A percentile compares a stretch with the other conserved stretches of the same genome.
Conservation (phyloP, 805 yeast genomes). For the Cyberlindnera euphorbiiphila region DNA sequence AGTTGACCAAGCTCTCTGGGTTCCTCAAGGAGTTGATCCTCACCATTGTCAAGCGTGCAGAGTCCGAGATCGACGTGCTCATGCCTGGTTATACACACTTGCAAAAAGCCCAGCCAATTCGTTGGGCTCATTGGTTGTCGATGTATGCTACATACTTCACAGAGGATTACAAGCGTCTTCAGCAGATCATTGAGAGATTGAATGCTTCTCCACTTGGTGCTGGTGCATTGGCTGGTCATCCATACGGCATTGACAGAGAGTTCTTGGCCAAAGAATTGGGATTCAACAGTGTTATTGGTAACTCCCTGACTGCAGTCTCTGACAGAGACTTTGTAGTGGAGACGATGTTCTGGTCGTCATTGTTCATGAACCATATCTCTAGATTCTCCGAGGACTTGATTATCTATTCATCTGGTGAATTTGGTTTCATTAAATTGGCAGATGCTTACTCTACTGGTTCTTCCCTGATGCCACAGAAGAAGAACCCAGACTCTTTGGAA, state of each 20-base stretch:
- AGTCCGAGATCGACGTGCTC: conserved; percentile 78
- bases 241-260: conserved; percentile 97
- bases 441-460: conserved; percentile 99
- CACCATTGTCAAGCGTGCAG: conserved; percentile 72
- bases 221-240: conserved; percentile 99
- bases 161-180: conserved; percentile 82
- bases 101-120: conserved; percentile 97
- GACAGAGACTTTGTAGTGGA: conserved; percentile 98
- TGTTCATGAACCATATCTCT: conserved; percentile 94
- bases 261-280: conserved; percentile 77
- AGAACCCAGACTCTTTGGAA: conserved; percentile 95
- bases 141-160: conserved; percentile 93
- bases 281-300: conserved; percentile 84
- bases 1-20: conserved; percentile 52
- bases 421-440: conserved; percentile 87
- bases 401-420: conserved; percentile 95
- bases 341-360: conserved; percentile 89
- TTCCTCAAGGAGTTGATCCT: conserved; percentile 59
- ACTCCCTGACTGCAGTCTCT: conserved; percentile 93
- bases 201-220: conserved; percentile 92
- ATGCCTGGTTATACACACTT: conserved; percentile 99
- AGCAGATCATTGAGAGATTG: conserved; percentile 75
- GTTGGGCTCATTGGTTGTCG: conserved; percentile 98
- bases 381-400: conserved; percentile 93
- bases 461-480: conserved; percentile 98